Conservation (phyloP, 345 rosid species). For the Heritiera littoralis region DNA sequence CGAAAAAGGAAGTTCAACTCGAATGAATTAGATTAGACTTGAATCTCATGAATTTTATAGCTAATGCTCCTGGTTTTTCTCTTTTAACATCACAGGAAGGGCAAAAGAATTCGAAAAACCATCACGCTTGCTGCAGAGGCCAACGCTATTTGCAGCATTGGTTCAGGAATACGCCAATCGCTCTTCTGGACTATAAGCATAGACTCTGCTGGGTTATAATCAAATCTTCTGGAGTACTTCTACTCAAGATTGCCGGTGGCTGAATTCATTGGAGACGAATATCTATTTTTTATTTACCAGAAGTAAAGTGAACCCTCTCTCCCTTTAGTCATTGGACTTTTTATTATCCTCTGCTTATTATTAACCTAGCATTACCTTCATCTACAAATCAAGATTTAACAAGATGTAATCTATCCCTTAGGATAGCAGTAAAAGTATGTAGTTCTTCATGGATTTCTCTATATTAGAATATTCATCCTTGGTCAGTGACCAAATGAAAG, state of each 20-base stretch:
- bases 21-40: background rate
- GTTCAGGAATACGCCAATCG: slow-evolving; percentile 95
- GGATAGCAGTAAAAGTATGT: slow-evolving; percentile 35
- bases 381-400: background rate
- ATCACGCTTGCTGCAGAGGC: slow-evolving; percentile 62
- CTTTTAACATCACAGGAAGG: slow-evolving; percentile 52
- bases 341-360: background rate
- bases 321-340: background rate
- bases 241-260: background rate
- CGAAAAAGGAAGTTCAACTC: background rate
- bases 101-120: slow-evolving; percentile 85
- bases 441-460: background rate
- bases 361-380: background rate
- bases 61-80: background rate
- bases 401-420: background rate
- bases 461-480: background rate
- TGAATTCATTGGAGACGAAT: background rate
- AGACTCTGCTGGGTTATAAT: no score
- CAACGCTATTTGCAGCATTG: slow-evolving; percentile 69
- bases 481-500: background rate
- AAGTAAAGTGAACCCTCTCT: background rate
- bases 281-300: background rate
- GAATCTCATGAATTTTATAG: background rate
- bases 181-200: slow-evolving; percentile 53
- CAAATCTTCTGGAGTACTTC: background rate